A percentile compares a stretch with the other conserved stretches of the same genome.
These are phyloP conservation scores for Hemileccinum impolitum DNA, from an alignment of 768 basidiomycete species.

Conservation along the genomic window DNA sequence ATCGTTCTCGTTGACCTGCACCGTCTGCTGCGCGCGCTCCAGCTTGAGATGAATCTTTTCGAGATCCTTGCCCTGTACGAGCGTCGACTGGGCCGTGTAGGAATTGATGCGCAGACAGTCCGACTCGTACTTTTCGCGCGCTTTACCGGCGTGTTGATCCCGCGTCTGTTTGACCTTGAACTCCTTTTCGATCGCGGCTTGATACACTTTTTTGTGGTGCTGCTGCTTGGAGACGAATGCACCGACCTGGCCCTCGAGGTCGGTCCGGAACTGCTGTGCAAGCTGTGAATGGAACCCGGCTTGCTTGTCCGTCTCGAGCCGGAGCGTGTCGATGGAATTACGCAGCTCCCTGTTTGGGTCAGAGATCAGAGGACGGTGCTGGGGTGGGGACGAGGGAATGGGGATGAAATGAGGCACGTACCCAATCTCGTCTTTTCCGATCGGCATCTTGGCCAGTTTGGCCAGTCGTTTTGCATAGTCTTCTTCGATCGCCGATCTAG, in stretches of 20 bases:
- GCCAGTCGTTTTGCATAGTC: constrained; percentile 87
- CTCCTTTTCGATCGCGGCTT: constrained; percentile 80
- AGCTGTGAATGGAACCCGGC: constrained; percentile 69
- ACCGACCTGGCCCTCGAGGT: constrained; percentile 64
- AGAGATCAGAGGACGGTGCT: constrained; percentile 5
- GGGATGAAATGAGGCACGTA: constrained; percentile 38
- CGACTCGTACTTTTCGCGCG: constrained; percentile 88
- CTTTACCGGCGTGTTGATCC: constrained; percentile 81
- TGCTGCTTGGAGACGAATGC: constrained; percentile 64
- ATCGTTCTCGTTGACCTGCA: constrained; percentile 88
- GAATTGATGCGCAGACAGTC: constrained; percentile 94
- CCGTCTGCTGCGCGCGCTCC: constrained; percentile 85
- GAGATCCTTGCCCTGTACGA: constrained; percentile 90
- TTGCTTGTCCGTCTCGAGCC: constrained; percentile 82
- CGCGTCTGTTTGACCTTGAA: constrained; percentile 88
- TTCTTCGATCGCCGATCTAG: constrained; percentile 86
- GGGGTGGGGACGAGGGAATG: background rate
- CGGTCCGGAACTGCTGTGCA: constrained; percentile 69
- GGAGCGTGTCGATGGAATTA: constrained; percentile 73
- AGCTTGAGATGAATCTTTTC: constrained; percentile 87
- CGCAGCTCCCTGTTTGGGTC: constrained; percentile 64
- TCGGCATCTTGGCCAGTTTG: constrained; percentile 68
- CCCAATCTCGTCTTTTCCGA: constrained; percentile 95
- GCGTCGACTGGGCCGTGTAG: constrained; percentile 85
- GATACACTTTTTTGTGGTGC: constrained; percentile 70